Base-by-base conservation (phyloP, 2,329 filamentous ascomycete species). In the Cladophialophora exuberans region DNA sequence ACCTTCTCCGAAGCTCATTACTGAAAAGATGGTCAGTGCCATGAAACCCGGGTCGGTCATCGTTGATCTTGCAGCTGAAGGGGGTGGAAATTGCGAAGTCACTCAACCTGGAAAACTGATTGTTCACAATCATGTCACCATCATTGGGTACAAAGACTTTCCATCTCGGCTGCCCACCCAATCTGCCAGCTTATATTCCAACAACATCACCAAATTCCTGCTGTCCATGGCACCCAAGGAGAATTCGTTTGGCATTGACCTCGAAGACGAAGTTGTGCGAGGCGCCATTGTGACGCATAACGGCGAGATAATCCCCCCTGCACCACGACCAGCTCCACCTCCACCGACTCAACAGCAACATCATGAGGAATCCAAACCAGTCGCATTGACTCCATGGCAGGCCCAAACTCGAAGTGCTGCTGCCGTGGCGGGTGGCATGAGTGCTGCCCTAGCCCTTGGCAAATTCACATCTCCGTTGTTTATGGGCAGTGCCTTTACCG, bases 31-130 rank as follows among this genome's bases (percentile, higher is more conserved):
- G 83, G 79, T 93, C 23, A 81, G 86, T 62, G 85, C 87, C 39
- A 96, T 96, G 90, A 95, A 89, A 69, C 90, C 90, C 2, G 91
- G 91, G 18, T 94, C 89, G 2, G 88, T 96, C 3, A 79, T 96
- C 65, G 90, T 96, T 6, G 91, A 96, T 73, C 77, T 96, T 60
- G 91, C 91, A 17, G 88, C 90, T 13, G 90, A 96, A 70, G 88
- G 88, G 49, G 90, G 91, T 35, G 90, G 90, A 1, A 96, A 96
- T 65, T 95, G 90, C 66, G 89, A 91, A 72, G 84, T 86, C 60
- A 96, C 91, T 1, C 79, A 87, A 48, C 82, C 88, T 10, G 89
- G 89, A 13, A 78, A 93, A 69, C 66, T 94, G 22, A 71, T 82
- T 23, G 82, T 80, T 1, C 85, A 90, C 70, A 85, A 90, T 55